Evolutionary conservation across 2,329 filamentous ascomycete species (phyloP).

Genomic region (Aspergillus melleus): DNA sequence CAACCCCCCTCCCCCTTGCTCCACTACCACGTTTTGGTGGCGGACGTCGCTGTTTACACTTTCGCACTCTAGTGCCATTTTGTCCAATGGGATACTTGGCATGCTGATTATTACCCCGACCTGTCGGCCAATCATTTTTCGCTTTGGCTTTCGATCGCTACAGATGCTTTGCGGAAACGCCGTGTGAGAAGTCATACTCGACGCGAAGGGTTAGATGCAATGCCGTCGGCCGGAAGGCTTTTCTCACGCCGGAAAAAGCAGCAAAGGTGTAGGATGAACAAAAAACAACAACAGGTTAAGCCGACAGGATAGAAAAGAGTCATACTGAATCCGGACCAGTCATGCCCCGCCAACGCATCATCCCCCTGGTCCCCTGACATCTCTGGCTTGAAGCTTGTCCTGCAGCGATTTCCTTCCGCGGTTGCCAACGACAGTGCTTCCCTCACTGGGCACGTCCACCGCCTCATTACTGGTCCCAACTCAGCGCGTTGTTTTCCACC

Average conservation of each 20-base stretch:
- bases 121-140: neutral
- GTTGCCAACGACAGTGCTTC: neutral
- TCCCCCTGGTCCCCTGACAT: conserved; percentile 2
- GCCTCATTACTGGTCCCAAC: too few relatives aligned
- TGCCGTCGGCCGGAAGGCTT: neutral
- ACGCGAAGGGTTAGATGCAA: neutral
- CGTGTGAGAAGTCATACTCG: neutral
- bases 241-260: neutral
- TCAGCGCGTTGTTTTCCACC: neutral
- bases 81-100: neutral
- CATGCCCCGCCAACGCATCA: conserved; percentile 13
- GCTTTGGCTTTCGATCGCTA: neutral
- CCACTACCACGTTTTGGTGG: conserved; percentile 1
- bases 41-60: neutral
- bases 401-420: neutral
- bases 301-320: neutral
- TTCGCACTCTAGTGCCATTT: neutral
- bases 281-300: neutral
- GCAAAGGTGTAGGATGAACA: neutral
- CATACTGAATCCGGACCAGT: conserved; percentile 6
- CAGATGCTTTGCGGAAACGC: neutral
- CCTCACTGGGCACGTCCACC: neutral
- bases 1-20: neutral
- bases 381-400: conserved; percentile 11
- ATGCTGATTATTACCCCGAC: neutral